Conservation (phyloP, 352 stramenopile genomes). For the Phytophthora sp. region DNA sequence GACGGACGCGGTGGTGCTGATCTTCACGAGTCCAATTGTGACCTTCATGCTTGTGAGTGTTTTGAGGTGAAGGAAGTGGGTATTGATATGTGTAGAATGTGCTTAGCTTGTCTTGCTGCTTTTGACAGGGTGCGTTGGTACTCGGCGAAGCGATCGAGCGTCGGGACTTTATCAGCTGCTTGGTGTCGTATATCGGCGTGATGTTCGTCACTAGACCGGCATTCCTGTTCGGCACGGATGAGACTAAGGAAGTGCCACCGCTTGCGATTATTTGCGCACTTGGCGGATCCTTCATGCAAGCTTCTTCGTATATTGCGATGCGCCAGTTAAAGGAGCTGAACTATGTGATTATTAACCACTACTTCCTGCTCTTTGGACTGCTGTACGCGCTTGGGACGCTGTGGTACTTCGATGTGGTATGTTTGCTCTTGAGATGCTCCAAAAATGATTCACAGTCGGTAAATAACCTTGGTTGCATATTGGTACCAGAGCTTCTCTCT, state of each 20-base stretch:
- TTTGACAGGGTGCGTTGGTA: too few species aligned
- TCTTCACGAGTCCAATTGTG: slow-evolving; percentile 68
- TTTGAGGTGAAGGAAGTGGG: too few species aligned
- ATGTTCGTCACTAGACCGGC: slow-evolving; percentile 66
- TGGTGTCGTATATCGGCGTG: slow-evolving; percentile 67
- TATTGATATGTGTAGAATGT: too few species aligned
- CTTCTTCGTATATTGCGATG: slow-evolving; percentile 58
- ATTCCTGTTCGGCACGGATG: slow-evolving; percentile 48
- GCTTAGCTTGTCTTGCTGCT: too few species aligned
- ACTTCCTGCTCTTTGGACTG: slow-evolving; percentile 47
- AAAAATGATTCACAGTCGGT: neutral
- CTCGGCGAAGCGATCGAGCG: slow-evolving; percentile 46
- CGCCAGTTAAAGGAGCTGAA: slow-evolving; percentile 55
- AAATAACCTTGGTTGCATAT: neutral
- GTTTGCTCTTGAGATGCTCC: neutral
- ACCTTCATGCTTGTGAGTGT: slow-evolving; percentile 80
- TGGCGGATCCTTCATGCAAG: slow-evolving; percentile 52
- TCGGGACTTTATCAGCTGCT: slow-evolving; percentile 49
- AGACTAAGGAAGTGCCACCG: slow-evolving; percentile 22
- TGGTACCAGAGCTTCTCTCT: slow-evolving; percentile 42
- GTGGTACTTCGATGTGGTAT: slow-evolving; percentile 43
- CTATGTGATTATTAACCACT: slow-evolving; percentile 48
- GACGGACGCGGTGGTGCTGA: slow-evolving; percentile 67
- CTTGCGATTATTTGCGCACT: slow-evolving; percentile 50
- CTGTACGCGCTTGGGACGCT: slow-evolving; percentile 34